phyloP scores from a whole-genome alignment of 2,329 filamentous ascomycete species.

The Arthrobotrys entomopaga region DNA sequence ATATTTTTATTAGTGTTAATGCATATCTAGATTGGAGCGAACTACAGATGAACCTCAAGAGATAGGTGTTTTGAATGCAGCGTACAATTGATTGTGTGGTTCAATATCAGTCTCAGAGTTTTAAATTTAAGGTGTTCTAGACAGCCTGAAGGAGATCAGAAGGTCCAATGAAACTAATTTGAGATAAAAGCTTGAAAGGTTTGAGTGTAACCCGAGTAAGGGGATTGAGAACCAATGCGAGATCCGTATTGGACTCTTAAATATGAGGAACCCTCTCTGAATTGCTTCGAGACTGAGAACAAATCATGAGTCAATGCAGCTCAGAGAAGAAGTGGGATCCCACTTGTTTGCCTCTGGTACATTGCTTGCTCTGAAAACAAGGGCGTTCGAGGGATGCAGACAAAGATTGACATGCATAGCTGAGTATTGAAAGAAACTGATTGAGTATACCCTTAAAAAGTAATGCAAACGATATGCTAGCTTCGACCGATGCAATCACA shows the following conservation, averaged over 20 bases:
- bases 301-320: slow-evolving; percentile 50
- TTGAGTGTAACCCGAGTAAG: neutral
- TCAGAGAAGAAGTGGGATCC: slow-evolving; percentile 22
- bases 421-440: slow-evolving; percentile 18
- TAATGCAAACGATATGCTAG: slow-evolving; percentile 44
- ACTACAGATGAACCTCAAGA: too few relatives aligned
- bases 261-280: slow-evolving; percentile 16
- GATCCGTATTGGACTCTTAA: slow-evolving; percentile 22
- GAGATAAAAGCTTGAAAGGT: neutral
- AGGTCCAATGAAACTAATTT: too few relatives aligned
- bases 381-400: slow-evolving; percentile 29
- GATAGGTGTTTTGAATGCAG: too few relatives aligned
- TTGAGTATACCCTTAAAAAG: slow-evolving; percentile 24
- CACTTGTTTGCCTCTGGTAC: slow-evolving; percentile 29
- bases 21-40: too few relatives aligned
- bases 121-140: too few relatives aligned
- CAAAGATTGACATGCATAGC: slow-evolving; percentile 28
- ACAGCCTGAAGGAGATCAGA: too few relatives aligned
- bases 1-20: too few relatives aligned
- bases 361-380: slow-evolving; percentile 23
- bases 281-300: slow-evolving; percentile 32
- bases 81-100: too few relatives aligned
- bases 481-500: slow-evolving; percentile 29
- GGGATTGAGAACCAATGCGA: neutral
- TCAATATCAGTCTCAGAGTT: too few relatives aligned